phyloP scores from a whole-genome alignment of 495 filamentous ascomycete genomes.

The Penicillium bovifimosum region DNA sequence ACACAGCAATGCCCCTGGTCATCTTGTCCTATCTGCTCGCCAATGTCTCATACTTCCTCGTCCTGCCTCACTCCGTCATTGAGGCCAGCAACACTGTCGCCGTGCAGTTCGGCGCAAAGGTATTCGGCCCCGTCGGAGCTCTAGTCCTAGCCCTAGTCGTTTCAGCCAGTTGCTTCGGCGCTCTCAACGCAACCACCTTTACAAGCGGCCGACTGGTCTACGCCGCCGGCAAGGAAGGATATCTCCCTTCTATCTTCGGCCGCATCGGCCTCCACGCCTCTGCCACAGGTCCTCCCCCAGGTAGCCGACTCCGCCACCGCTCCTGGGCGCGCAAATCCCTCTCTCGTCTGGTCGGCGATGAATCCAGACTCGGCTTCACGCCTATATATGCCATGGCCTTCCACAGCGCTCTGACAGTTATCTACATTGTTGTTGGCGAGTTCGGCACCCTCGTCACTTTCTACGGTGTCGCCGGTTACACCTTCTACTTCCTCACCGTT shows the following conservation, averaged over 20 bases:
- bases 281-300: slow-evolving; percentile 19
- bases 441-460: slow-evolving; percentile 91
- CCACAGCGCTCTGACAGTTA: slow-evolving; percentile 63
- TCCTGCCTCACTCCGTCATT: slow-evolving; percentile 75
- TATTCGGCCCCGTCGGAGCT: slow-evolving; percentile 79
- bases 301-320: slow-evolving; percentile 47
- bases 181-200: slow-evolving; percentile 91
- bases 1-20: slow-evolving; percentile 93
- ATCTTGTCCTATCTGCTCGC: slow-evolving; percentile 86
- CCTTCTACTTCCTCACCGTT: slow-evolving; percentile 94
- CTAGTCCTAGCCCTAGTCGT: slow-evolving; percentile 87
- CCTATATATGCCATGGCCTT: slow-evolving; percentile 85
- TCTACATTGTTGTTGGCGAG: slow-evolving; percentile 80
- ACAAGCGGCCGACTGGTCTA: slow-evolving; percentile 90
- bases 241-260: slow-evolving; percentile 78
- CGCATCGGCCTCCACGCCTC: slow-evolving; percentile 66
- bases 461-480: slow-evolving; percentile 94
- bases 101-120: slow-evolving; percentile 84
- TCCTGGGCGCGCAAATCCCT: slow-evolving; percentile 55
- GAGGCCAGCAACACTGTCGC: slow-evolving; percentile 87
- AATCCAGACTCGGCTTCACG: slow-evolving; percentile 64
- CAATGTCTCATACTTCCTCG: slow-evolving; percentile 90
- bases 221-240: slow-evolving; percentile 91
- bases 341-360: slow-evolving; percentile 53
- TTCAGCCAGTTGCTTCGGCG: slow-evolving; percentile 81